phyloP scores from a whole-genome alignment of 768 basidiomycete species.

The Kwoniella europaea region DNA sequence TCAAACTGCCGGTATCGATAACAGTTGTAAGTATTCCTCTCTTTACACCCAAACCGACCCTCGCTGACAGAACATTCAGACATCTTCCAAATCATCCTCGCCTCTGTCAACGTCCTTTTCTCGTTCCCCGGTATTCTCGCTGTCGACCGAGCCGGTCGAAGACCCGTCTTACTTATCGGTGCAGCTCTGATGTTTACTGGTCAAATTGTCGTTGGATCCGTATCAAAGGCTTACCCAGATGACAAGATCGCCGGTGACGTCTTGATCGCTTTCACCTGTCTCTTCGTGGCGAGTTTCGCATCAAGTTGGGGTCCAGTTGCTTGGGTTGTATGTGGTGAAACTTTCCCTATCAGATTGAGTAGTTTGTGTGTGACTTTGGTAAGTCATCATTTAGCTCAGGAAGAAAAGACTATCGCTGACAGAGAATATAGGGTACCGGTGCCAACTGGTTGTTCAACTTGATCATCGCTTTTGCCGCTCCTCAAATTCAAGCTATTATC shows the following conservation, averaged over 20 bases:
- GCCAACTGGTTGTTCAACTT: slow-evolving; percentile 56
- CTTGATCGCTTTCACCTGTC: slow-evolving; percentile 58
- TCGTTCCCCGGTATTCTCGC: slow-evolving; percentile 78
- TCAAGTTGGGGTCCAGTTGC: slow-evolving; percentile 56
- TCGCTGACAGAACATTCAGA: slow-evolving; percentile 56
- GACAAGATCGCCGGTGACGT: slow-evolving; percentile 53
- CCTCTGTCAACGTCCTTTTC: slow-evolving; percentile 63
- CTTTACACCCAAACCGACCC: slow-evolving; percentile 24
- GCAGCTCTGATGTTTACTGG: slow-evolving; percentile 80
- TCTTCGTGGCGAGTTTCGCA: slow-evolving; percentile 58
- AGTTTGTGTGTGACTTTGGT: slow-evolving; percentile 56
- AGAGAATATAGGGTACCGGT: slow-evolving; percentile 44
- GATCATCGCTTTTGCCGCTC: slow-evolving; percentile 58
- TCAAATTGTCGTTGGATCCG: slow-evolving; percentile 67
- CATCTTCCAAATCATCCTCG: slow-evolving; percentile 70
- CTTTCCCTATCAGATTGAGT: slow-evolving; percentile 57
- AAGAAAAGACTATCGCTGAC: background rate
- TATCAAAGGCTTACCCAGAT: slow-evolving; percentile 53
- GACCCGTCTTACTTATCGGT: slow-evolving; percentile 75
- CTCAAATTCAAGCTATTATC: slow-evolving; percentile 54
- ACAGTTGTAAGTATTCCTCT: slow-evolving; percentile 61
- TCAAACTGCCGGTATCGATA: slow-evolving; percentile 55
- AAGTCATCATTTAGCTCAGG: background rate
- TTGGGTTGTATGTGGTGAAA: slow-evolving; percentile 57
- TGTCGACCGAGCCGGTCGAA: slow-evolving; percentile 79